Evolutionary conservation across 352 stramenopile genomes (phyloP).

Genomic region (Phytophthora melonis): DNA sequence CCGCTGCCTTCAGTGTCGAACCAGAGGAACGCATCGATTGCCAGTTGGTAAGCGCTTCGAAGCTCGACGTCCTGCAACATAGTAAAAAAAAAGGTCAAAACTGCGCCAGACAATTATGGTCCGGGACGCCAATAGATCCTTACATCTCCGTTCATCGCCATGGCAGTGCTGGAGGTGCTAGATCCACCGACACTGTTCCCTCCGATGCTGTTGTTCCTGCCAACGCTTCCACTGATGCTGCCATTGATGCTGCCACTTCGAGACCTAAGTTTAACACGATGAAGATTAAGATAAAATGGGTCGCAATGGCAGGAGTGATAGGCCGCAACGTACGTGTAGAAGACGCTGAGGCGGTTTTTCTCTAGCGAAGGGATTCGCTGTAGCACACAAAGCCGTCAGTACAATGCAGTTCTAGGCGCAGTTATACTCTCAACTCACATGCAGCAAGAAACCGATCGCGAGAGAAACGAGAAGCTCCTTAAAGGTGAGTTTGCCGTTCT

Average conservation of each 20-base stretch:
- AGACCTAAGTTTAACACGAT: slow-evolving; percentile 3
- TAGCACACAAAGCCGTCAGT: neutral
- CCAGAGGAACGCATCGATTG: slow-evolving; percentile 79
- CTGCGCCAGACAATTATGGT: neutral
- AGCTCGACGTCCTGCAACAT: slow-evolving; percentile 64
- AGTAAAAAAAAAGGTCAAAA: neutral
- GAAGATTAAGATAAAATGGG: neutral
- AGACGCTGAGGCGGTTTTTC: slow-evolving; percentile 70
- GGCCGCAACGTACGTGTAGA: slow-evolving; percentile 40
- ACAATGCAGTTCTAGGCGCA: neutral
- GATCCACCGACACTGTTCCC: neutral
- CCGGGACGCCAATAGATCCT: neutral
- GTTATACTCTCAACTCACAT: slow-evolving; percentile 43
- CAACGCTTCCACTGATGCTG: slow-evolving; percentile 1
- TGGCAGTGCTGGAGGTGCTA: neutral
- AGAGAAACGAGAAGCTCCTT: slow-evolving; percentile 87
- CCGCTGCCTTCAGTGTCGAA: slow-evolving; percentile 80
- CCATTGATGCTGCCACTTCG: slow-evolving; percentile 1
- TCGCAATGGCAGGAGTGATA: neutral
- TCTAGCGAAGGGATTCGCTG: slow-evolving; percentile 70
- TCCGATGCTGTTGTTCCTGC: neutral
- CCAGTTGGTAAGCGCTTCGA: slow-evolving; percentile 76
- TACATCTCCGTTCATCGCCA: slow-evolving; percentile 5
- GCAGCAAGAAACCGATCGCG: slow-evolving; percentile 78
- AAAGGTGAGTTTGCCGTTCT: slow-evolving; percentile 76